These are phyloP conservation scores for Smallanthus sonchifolius DNA, from an alignment of 129 eudicot species.

Conservation along the genomic window DNA sequence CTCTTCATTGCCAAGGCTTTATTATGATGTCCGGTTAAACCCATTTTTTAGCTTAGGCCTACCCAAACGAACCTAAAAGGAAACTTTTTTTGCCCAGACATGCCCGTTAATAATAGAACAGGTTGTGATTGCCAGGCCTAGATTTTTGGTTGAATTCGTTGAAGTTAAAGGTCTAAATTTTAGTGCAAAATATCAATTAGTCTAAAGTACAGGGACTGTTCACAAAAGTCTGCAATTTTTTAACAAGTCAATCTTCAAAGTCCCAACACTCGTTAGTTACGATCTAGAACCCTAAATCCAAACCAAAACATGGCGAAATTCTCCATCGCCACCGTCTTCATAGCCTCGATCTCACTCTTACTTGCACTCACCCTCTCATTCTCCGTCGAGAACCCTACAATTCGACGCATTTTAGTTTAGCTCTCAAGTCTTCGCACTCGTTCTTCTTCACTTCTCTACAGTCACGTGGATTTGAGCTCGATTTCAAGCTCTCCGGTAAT, in stretches of 20 bases:
- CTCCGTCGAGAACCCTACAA: constrained; percentile 61
- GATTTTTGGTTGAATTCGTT: too few species aligned
- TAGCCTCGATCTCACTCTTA: constrained; percentile 34
- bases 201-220: background rate
- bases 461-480: constrained; percentile 70
- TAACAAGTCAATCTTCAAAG: constrained; percentile 12
- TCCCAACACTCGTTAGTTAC: constrained; percentile 1
- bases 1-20: too few species aligned
- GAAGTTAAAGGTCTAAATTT: background rate
- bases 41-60: too few species aligned
- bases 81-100: too few species aligned
- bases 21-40: too few species aligned
- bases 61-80: too few species aligned
- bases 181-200: background rate
- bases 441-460: constrained; percentile 69
- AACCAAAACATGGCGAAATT: constrained; percentile 44
- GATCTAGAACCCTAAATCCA: constrained; percentile 41
- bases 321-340: constrained; percentile 24
- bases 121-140: too few species aligned
- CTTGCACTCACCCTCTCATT: constrained; percentile 48
- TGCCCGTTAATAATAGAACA: too few species aligned
- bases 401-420: constrained; percentile 71
- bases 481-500: constrained; percentile 77
- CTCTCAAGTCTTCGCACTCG: constrained; percentile 80
- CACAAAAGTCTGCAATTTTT: background rate